These are phyloP conservation scores for Penicillium dipodomyicola DNA, from an alignment of 495 filamentous ascomycete genomes.

Conservation along the genomic window DNA sequence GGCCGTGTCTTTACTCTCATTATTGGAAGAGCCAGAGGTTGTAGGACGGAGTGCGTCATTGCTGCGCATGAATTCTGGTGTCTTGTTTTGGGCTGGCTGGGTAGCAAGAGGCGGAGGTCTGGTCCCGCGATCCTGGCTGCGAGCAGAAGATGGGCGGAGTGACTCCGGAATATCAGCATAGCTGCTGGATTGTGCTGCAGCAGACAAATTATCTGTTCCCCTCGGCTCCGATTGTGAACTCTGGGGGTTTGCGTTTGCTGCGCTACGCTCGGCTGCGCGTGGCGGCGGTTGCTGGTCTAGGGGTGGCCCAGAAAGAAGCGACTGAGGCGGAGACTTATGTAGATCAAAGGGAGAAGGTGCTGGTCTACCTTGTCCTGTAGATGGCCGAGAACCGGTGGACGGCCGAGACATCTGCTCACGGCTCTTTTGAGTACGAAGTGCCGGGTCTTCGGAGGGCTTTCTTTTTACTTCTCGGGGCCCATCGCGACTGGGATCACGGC, in stretches of 20 bases:
- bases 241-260: slow-evolving; percentile 22
- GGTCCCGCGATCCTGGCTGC: slow-evolving; percentile 26
- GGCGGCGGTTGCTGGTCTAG: slow-evolving; percentile 31
- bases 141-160: slow-evolving; percentile 28
- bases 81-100: slow-evolving; percentile 20
- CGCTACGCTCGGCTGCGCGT: slow-evolving; percentile 27
- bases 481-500: slow-evolving; percentile 40
- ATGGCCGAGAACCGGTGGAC: slow-evolving; percentile 32
- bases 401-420: slow-evolving; percentile 48
- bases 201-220: slow-evolving; percentile 27
- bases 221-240: slow-evolving; percentile 26
- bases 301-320: slow-evolving; percentile 18
- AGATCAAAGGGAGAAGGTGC: slow-evolving; percentile 24
- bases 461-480: slow-evolving; percentile 33
- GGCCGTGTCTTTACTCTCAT: slow-evolving; percentile 22
- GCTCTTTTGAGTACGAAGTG: slow-evolving; percentile 43
- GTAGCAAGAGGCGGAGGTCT: slow-evolving; percentile 17
- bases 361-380: slow-evolving; percentile 26
- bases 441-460: slow-evolving; percentile 43
- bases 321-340: slow-evolving; percentile 9
- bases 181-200: slow-evolving; percentile 18
- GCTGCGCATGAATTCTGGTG: slow-evolving; percentile 24
- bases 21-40: slow-evolving; percentile 29
- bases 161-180: slow-evolving; percentile 21
- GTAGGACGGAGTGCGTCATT: slow-evolving; percentile 35